A percentile compares a stretch with the other conserved stretches of the same genome.
Evolutionary conservation across 805 yeast species (phyloP).

Genomic region (Kodamaea laetipori): DNA sequence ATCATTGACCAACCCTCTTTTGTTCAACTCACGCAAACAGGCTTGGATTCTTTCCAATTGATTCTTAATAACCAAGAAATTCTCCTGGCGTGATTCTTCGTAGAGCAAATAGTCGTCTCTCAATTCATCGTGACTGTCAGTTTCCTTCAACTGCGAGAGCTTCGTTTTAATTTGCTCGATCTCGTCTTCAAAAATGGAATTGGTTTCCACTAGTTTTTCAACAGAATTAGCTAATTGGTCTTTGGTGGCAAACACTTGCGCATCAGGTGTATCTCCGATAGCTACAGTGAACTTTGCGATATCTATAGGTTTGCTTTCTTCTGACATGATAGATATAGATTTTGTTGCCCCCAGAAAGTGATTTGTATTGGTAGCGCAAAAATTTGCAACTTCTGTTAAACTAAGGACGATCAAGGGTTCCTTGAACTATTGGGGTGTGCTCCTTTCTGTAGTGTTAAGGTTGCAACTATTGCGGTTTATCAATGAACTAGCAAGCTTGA

Average conservation of each 20-base stretch:
- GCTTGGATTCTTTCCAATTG: conserved; percentile 49
- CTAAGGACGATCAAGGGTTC: too few species aligned
- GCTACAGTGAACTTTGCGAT: conserved; percentile 49
- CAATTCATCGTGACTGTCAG: conserved; percentile 27
- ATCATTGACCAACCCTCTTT: conserved; percentile 32
- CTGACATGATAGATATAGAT: conserved; percentile 9
- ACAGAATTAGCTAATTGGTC: conserved; percentile 37
- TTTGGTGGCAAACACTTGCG: conserved; percentile 23
- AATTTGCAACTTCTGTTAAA: too few species aligned
- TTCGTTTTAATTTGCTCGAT: conserved; percentile 25
- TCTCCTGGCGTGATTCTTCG: conserved; percentile 58
- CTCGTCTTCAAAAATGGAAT: conserved; percentile 47
- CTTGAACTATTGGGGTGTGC: too few species aligned
- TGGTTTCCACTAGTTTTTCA: conserved; percentile 52
- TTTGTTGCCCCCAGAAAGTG: neutral
- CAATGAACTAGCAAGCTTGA: too few species aligned
- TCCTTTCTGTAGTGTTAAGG: too few species aligned
- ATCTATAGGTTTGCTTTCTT: conserved; percentile 11
- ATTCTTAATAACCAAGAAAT: conserved; percentile 53
- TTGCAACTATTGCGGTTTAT: too few species aligned
- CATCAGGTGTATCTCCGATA: conserved; percentile 54
- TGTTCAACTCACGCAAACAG: conserved; percentile 49
- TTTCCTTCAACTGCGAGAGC: conserved; percentile 18
- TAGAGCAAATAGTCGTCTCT: conserved; percentile 53
- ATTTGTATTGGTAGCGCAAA: neutral